phyloP scores from a whole-genome alignment of 2,329 filamentous ascomycete species.

The Hypoxylon sp. region DNA sequence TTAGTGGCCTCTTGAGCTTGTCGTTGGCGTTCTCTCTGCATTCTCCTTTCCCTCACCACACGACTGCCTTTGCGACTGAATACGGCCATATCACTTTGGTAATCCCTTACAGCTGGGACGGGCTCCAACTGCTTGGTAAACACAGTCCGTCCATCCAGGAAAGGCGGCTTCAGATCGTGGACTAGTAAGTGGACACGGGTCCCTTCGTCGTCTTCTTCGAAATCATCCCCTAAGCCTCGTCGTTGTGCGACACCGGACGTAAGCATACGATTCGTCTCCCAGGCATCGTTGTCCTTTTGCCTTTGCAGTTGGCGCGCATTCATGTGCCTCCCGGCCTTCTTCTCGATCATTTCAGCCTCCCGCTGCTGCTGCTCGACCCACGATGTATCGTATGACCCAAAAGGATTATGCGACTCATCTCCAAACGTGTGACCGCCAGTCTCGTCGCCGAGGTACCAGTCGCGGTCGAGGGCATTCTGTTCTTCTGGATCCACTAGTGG shows the following conservation, averaged over 20 bases:
- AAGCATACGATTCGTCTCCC: conserved; percentile 99
- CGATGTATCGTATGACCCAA: conserved; percentile 80
- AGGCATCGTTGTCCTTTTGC: conserved; percentile 94
- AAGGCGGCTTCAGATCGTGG: conserved; percentile 93
- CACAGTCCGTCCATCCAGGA: conserved; percentile 92
- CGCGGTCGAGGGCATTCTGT: conserved; percentile 81
- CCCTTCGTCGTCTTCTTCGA: conserved; percentile 90
- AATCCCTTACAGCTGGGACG: conserved; percentile 90
- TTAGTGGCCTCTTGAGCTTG: conserved; percentile 97
- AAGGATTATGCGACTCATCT: conserved; percentile 93
- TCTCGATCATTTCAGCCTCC: conserved; percentile 81
- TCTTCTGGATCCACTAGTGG: conserved; percentile 75
- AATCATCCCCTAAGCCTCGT: conserved; percentile 83
- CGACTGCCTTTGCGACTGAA: conserved; percentile 96
- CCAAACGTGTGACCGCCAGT: conserved; percentile 85
- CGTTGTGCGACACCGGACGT: conserved; percentile 95
- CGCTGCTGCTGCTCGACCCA: conserved; percentile 78
- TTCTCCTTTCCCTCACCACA: conserved; percentile 90
- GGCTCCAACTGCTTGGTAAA: conserved; percentile 98
- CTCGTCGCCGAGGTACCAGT: conserved; percentile 94
- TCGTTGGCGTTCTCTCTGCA: conserved; percentile 92
- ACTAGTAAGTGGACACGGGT: conserved; percentile 91
- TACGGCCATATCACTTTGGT: conserved; percentile 98
- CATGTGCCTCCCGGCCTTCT: conserved; percentile 78
- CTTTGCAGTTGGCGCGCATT: conserved; percentile 84